Evolutionary conservation across 495 filamentous ascomycete genomes (phyloP).

Genomic region (Annulohypoxylon maeteangense): DNA sequence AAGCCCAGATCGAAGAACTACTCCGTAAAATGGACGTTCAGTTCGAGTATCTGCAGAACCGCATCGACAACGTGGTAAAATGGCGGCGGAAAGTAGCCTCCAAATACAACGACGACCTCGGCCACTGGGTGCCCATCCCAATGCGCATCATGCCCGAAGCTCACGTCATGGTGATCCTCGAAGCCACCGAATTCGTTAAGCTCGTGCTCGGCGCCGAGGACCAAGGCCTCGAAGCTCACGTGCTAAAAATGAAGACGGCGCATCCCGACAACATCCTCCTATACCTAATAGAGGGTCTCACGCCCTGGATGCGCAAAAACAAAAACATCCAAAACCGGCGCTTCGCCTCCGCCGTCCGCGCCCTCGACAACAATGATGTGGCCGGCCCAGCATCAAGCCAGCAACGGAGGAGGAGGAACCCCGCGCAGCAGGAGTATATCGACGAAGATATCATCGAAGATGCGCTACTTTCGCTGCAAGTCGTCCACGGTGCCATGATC

Average conservation of each 20-base stretch:
- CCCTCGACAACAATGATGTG: conserved; percentile 52
- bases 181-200: conserved; percentile 75
- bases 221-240: conserved; percentile 68
- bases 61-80: conserved; percentile 69
- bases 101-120: conserved; percentile 68
- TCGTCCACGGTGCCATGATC: conserved; percentile 72
- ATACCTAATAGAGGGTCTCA: conserved; percentile 82
- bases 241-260: conserved; percentile 63
- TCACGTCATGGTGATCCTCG: conserved; percentile 73
- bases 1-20: conserved; percentile 67
- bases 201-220: conserved; percentile 61
- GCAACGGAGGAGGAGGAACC: conserved; percentile 54
- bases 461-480: conserved; percentile 76
- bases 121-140: conserved; percentile 74
- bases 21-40: conserved; percentile 55
- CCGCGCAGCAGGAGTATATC: conserved; percentile 60
- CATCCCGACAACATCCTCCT: conserved; percentile 68
- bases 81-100: conserved; percentile 79
- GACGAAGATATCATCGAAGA: conserved; percentile 80
- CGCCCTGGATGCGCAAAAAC: conserved; percentile 75
- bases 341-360: conserved; percentile 72
- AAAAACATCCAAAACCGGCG: conserved; percentile 71
- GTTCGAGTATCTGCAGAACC: conserved; percentile 57
- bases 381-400: conserved; percentile 16
- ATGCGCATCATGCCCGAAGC: conserved; percentile 68